Percentiles rank a stretch among this genome's conserved stretches.
These are phyloP conservation scores for Zygoascus meyerae DNA, from an alignment of 1,139 yeast genomes.

Conservation along the genomic window DNA sequence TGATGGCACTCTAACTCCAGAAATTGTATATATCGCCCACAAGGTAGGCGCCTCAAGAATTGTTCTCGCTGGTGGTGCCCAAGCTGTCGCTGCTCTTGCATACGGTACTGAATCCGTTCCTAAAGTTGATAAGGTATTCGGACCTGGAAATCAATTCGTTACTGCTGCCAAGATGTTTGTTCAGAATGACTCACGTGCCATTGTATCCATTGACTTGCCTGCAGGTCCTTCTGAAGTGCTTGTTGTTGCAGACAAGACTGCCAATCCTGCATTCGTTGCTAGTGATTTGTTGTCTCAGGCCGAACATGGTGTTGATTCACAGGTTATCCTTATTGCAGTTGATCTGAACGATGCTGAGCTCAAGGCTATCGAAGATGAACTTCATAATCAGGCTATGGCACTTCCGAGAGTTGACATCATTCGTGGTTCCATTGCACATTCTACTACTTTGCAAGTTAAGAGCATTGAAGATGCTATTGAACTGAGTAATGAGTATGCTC, in stretches of 20 bases:
- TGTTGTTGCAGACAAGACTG: slow-evolving; percentile 78
- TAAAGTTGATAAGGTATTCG: slow-evolving; percentile 93
- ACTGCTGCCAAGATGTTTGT: slow-evolving; percentile 99
- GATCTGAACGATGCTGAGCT: slow-evolving; percentile 56
- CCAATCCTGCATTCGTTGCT: slow-evolving; percentile 95
- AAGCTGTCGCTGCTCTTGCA: slow-evolving; percentile 98
- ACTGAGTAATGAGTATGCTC: slow-evolving; percentile 87
- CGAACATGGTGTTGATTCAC: slow-evolving; percentile 97
- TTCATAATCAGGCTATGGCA: slow-evolving; percentile 73
- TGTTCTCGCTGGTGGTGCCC: slow-evolving; percentile 98
- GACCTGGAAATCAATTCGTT: slow-evolving; percentile 98
- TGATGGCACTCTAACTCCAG: slow-evolving; percentile 92
- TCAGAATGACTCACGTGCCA: slow-evolving; percentile 89
- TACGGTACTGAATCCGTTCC: slow-evolving; percentile 91
- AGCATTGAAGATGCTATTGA: slow-evolving; percentile 71
- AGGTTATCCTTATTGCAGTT: slow-evolving; percentile 86
- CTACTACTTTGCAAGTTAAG: slow-evolving; percentile 66
- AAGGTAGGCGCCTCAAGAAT: slow-evolving; percentile 87
- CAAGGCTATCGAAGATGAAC: slow-evolving; percentile 68
- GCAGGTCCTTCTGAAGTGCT: slow-evolving; percentile 99
- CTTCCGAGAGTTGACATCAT: slow-evolving; percentile 93
- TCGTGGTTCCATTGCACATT: slow-evolving; percentile 85
- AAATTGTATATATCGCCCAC: slow-evolving; percentile 95
- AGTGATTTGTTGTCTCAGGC: slow-evolving; percentile 95
- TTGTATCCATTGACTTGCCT: slow-evolving; percentile 97